phyloP scores from a whole-genome alignment of 148 eudicot genomes.

The Beta vulgaris region DNA sequence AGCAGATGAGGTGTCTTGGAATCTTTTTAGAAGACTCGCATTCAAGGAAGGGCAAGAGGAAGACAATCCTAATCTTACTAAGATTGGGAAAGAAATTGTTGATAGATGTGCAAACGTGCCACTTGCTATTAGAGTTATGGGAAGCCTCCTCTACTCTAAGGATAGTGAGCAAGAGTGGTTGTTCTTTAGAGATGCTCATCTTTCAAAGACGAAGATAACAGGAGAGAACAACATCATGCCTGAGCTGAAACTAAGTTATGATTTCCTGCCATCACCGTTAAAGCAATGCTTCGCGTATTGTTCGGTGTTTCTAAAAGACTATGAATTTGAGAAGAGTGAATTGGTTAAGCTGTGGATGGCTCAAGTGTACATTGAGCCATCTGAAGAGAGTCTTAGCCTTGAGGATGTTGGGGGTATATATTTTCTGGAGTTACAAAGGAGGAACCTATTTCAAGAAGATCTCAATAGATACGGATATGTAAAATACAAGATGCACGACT shows the following conservation, averaged over 20 bases:
- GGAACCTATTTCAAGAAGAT: not conserved
- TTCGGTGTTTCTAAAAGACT: slow-evolving; percentile 19
- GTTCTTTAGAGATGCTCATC: not conserved
- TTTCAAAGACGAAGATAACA: not conserved
- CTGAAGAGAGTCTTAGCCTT: not conserved
- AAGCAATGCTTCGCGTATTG: slow-evolving; percentile 25
- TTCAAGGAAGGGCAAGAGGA: not conserved
- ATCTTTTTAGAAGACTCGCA: not conserved
- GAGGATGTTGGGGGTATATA: slow-evolving; percentile 10
- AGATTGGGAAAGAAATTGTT: not conserved
- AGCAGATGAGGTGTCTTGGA: slow-evolving; percentile 7
- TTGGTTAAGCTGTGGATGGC: slow-evolving; percentile 26
- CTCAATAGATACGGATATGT: no score
- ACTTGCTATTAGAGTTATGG: slow-evolving; percentile 13
- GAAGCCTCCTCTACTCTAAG: slow-evolving; percentile 5
- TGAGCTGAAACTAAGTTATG: slow-evolving; percentile 13
- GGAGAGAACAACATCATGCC: not conserved
- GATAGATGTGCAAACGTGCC: slow-evolving; percentile 11
- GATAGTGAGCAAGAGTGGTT: slow-evolving; percentile 8
- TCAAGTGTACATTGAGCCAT: slow-evolving; percentile 13
- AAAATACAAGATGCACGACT: no score
- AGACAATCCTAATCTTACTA: not conserved
- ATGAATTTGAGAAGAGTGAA: not conserved
- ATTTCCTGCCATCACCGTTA: not conserved
- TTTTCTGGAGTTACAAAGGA: slow-evolving; percentile 1